A percentile compares a stretch with the other conserved stretches of the same genome.
phyloP scores from a whole-genome alignment of 441 rosid species.

The Gossypium trilobum region DNA sequence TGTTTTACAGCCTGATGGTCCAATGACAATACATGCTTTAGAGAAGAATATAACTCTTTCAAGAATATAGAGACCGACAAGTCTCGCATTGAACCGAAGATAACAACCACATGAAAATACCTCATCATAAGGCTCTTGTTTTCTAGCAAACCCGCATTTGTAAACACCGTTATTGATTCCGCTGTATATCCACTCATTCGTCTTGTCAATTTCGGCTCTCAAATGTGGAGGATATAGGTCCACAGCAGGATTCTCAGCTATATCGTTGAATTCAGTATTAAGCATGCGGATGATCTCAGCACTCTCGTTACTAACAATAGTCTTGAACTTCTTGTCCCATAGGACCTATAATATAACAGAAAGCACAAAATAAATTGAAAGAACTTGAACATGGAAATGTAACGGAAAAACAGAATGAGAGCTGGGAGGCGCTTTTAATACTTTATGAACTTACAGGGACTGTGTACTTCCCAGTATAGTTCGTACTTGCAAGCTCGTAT shows the following conservation, averaged over 20 bases:
- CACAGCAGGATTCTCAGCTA: conserved; percentile 56
- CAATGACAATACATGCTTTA: conserved; percentile 5
- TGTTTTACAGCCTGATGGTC: conserved; percentile 50
- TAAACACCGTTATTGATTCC: conserved; percentile 79
- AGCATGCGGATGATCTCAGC: conserved; percentile 72
- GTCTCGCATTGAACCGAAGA: background rate
- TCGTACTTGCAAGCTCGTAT: conserved; percentile 66
- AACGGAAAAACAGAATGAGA: background rate
- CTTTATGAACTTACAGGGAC: conserved; percentile 61
- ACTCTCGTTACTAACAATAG: conserved; percentile 72
- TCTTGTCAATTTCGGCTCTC: conserved; percentile 45
- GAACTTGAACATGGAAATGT: conserved; percentile 7
- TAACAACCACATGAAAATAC: conserved; percentile 24
- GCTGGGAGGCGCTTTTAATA: background rate
- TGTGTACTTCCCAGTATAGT: conserved; percentile 63
- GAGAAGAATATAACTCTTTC: background rate
- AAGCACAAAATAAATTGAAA: background rate
- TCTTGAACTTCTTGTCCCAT: conserved; percentile 91
- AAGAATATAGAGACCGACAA: background rate
- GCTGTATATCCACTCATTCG: conserved; percentile 64
- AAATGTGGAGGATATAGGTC: conserved; percentile 61
- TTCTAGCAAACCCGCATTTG: conserved; percentile 76
- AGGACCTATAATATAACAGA: conserved; percentile 39
- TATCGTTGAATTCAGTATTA: conserved; percentile 64
- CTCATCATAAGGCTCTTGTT: conserved; percentile 78